These are phyloP conservation scores for Phytopythium sindhum DNA, from an alignment of 352 stramenopile genomes.

Conservation along the genomic window DNA sequence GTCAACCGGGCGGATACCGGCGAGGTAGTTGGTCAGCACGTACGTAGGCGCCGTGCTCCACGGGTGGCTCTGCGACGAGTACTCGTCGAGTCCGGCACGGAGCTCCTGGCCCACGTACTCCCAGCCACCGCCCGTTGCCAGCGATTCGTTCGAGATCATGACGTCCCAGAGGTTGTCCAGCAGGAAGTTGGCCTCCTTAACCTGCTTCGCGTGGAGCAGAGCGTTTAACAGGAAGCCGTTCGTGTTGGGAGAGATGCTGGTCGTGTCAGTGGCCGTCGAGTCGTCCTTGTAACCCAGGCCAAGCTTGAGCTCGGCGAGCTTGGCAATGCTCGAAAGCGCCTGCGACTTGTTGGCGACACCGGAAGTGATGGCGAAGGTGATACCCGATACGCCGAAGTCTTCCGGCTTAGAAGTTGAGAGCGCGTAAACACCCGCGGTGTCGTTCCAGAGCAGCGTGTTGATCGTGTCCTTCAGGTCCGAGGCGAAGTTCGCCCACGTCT, in stretches of 20 bases:
- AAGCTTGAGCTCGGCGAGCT: slow-evolving; percentile 19
- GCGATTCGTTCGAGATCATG: slow-evolving; percentile 28
- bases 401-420: slow-evolving; percentile 16
- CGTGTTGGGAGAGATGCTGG: slow-evolving; percentile 28
- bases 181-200: slow-evolving; percentile 19
- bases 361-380: slow-evolving; percentile 23
- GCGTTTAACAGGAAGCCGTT: slow-evolving; percentile 28
- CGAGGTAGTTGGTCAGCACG: slow-evolving; percentile 27
- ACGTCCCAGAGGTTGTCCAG: slow-evolving; percentile 28
- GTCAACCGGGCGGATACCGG: slow-evolving; percentile 18
- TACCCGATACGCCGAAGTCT: slow-evolving; percentile 24
- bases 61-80: slow-evolving; percentile 26
- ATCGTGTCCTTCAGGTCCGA: slow-evolving; percentile 21
- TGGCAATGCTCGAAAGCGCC: slow-evolving; percentile 15
- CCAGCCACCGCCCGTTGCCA: slow-evolving; percentile 18
- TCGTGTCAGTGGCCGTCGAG: slow-evolving; percentile 9
- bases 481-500: slow-evolving; percentile 12
- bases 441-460: slow-evolving; percentile 30
- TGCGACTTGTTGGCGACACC: slow-evolving; percentile 26
- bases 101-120: slow-evolving; percentile 25
- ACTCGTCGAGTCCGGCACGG: slow-evolving; percentile 12
- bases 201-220: slow-evolving; percentile 17
- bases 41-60: slow-evolving; percentile 24
- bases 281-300: slow-evolving; percentile 26
- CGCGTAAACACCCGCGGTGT: slow-evolving; percentile 20